Evolutionary conservation across 176 grass and related monocot species (phyloP), one percentile per base, ranked within the genome.

Genomic region (barley (Hordeum vulgare)): DNA sequence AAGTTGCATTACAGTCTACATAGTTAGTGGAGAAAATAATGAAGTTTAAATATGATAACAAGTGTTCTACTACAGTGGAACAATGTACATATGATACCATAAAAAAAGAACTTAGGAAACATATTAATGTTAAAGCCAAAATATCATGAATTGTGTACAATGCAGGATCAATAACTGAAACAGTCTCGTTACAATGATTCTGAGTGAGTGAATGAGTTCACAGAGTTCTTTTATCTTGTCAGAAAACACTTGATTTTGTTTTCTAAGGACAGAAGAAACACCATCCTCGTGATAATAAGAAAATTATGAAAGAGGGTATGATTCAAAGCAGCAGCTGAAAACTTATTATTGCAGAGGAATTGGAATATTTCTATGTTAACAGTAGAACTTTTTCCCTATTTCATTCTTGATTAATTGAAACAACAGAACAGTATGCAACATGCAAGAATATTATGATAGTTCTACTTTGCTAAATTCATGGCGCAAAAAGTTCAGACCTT

Each of bases 401-500:
- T 47, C 21, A 47, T 80, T 24, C 34, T 35, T 42, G 61, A 63
- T 54, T 54, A 21, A 25, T 61, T 77, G 56, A 77, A 68, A 28
- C 31, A 75, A 40, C 17, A 76, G 34, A 66, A 61, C 3, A 76
- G 20, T 83, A 75, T 75, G 70, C 39, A 14, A 26, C 31, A 61
- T 58, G 66, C 8, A 78, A 66, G 15, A 51, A 76, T 72, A 64
- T 20, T 51, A 74, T 65, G 5, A 77, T 76, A 7, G 47, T 81
- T 75, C 59, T 47, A n/a, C 20, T 44, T 76, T 7, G 41, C 65
- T 60, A 81, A 66, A 85, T 59, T 73, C 35, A 31, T 76, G 28
- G 44, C 31, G 44, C 60, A 68, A 20, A 24, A 58, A 42, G 18
- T 27, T 75, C 77, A 28, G 66, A 94, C 92, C 92, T 86, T 74